Percentiles rank a stretch among this genome's conserved stretches.
Evolutionary conservation across 257 asterid species (phyloP).

Genomic region (Forsythia suspensa): DNA sequence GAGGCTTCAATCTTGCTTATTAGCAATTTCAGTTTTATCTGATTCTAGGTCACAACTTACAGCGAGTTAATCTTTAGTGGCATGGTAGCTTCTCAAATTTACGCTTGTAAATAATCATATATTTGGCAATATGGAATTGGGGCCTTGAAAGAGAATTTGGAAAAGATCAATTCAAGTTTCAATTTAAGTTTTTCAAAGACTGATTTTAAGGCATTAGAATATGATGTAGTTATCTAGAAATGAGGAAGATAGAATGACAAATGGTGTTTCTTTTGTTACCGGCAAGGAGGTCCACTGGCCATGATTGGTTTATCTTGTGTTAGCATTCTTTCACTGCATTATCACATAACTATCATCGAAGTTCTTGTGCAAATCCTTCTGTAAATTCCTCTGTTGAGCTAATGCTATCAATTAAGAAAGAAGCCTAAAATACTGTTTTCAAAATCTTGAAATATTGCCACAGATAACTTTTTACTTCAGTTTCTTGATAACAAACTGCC

Average conservation of each 20-base stretch:
- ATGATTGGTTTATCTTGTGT: no score
- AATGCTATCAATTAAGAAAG: neutral
- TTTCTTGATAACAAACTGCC: conserved; percentile 11
- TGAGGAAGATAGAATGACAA: neutral
- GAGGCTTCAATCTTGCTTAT: neutral
- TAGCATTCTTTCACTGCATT: neutral
- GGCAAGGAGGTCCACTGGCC: no score
- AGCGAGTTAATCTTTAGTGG: neutral
- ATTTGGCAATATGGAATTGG: neutral
- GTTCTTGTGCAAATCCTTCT: neutral
- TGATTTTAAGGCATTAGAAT: neutral
- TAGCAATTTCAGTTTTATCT: neutral
- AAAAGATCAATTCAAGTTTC: neutral
- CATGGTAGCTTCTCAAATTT: neutral
- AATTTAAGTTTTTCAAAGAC: neutral
- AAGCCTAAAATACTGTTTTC: neutral
- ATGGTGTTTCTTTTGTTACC: neutral
- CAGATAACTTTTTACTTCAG: neutral
- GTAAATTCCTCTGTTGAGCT: conserved; percentile 1
- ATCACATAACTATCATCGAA: neutral
- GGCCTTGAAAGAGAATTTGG: neutral
- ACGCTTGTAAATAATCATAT: neutral
- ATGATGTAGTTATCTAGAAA: neutral
- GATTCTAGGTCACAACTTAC: neutral
- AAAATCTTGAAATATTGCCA: neutral